phyloP scores from a whole-genome alignment of 139 green algal species.

The Chlamydomonas eustigma region DNA sequence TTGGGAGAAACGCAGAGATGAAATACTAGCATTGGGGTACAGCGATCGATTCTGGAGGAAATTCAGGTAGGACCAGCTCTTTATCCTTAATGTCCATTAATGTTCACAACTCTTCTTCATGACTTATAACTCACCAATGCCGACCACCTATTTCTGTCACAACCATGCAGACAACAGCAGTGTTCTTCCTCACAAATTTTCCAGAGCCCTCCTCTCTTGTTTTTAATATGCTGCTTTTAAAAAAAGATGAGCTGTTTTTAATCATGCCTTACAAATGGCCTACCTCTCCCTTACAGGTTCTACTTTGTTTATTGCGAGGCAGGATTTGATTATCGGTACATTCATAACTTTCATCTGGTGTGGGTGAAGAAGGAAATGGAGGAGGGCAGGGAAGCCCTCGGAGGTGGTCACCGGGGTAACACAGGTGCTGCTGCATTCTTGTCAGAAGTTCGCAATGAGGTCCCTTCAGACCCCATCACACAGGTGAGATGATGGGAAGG shows the following conservation, averaged over 20 bases:
- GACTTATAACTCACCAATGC: too few relatives aligned
- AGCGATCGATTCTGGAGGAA: slow-evolving; percentile 79
- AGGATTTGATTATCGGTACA: slow-evolving; percentile 81
- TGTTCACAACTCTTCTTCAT: too few relatives aligned
- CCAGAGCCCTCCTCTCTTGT: too few relatives aligned
- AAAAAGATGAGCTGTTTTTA: too few relatives aligned
- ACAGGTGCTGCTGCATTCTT: too few relatives aligned
- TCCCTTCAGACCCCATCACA: slow-evolving; percentile 45
- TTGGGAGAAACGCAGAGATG: slow-evolving; percentile 43
- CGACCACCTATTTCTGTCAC: too few relatives aligned
- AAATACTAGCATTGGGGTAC: slow-evolving; percentile 64
- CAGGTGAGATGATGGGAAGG: slow-evolving; percentile 31
- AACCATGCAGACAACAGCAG: too few relatives aligned
- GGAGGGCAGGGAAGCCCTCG: not conserved
- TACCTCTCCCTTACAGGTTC: slow-evolving; percentile 54
- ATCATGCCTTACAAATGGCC: too few relatives aligned
- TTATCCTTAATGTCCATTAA: too few relatives aligned
- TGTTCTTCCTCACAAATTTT: too few relatives aligned
- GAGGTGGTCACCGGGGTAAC: too few relatives aligned
- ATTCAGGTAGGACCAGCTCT: slow-evolving; percentile 60
- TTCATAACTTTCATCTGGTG: slow-evolving; percentile 82
- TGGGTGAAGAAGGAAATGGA: slow-evolving; percentile 52
- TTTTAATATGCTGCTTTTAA: too few relatives aligned
- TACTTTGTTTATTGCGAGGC: slow-evolving; percentile 96
- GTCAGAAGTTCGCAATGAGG: slow-evolving; percentile 34